These are phyloP conservation scores for Mortierella sp. DNA, from an alignment of 371 early-diverging fungal species.

Conservation along the genomic window DNA sequence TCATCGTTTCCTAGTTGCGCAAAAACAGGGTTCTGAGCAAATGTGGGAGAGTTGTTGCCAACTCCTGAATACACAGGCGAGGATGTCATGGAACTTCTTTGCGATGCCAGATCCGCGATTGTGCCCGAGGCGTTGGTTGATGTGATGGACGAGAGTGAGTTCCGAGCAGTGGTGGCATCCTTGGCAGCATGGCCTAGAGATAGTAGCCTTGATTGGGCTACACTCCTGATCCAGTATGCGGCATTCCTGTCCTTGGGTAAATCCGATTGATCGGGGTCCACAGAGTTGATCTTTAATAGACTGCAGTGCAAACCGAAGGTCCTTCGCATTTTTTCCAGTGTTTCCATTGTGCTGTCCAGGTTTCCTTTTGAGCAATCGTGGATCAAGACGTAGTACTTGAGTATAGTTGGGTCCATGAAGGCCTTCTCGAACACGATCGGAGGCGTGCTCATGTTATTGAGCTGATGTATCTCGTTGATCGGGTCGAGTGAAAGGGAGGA, in stretches of 20 bases:
- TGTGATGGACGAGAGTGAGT: constrained; percentile 32
- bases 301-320: constrained; percentile 77
- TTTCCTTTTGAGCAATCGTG: constrained; percentile 74
- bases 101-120: constrained; percentile 31
- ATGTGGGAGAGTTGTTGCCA: constrained; percentile 47
- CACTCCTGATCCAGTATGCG: constrained; percentile 29
- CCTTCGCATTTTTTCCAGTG: constrained; percentile 73
- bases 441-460: constrained; percentile 67
- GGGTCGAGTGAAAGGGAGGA: constrained; percentile 86
- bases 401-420: constrained; percentile 72
- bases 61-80: constrained; percentile 41
- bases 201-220: constrained; percentile 33
- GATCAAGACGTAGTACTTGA: constrained; percentile 79
- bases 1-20: constrained; percentile 47
- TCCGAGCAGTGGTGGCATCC: constrained; percentile 23
- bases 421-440: constrained; percentile 70
- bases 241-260: constrained; percentile 36
- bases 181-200: constrained; percentile 34
- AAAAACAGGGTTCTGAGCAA: constrained; percentile 39
- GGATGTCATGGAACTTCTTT: constrained; percentile 43
- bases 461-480: constrained; percentile 69
- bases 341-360: constrained; percentile 66
- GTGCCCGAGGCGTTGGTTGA: constrained; percentile 32
- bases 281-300: constrained; percentile 68
- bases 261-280: constrained; percentile 20